Base-by-base conservation (phyloP, 805 yeast genomes). In the Candida coquimbonensis region DNA sequence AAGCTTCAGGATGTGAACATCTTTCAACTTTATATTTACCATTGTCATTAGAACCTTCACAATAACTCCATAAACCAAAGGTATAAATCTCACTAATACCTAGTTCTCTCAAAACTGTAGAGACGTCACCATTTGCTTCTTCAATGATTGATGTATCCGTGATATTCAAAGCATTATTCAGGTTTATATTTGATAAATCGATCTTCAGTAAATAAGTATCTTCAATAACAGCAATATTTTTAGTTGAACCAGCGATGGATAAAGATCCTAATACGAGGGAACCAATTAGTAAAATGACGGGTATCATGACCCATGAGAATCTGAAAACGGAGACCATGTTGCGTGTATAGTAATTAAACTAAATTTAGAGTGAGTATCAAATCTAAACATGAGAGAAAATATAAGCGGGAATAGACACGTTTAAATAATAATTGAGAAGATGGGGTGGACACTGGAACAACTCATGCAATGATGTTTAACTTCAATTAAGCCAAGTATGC, bases 1-100 rank as follows among this genome's bases (percentile, higher is more conserved):
- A 78, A 3, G 77, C 68, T 47, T 68, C 62, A 19, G 90, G 78
- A 9, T 68, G 55, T 14, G 76, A 65, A 62, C 95, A 86, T 59
- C 67, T 67, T 4, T 70, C 66, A 51, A 70, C 68, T 42, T 67
- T 45, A 38, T 61, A 54, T 35, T 47, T 47, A 29, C 58, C 54
- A 16, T 40, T 29, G 31, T 42, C 39, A 11, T 35, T 42, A 14
- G 43, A 52, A 44, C 67, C 38, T 21, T 13, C 54, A 61, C 89
- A 82, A 63, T 78, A 81, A 24, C 83, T 83, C 77, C 83, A 81
- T 53, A 78, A 63, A 34, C 87, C 85, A 32, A 80, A 65, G 14
- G 75, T 69, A 52, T 76, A 77, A 27, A 74, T 66, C 38, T 72
- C 73, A 4, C 75, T 60, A 9, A 79, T 53, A 3, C 75, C 75